Percentiles rank a stretch among this genome's conserved stretches.
phyloP scores from a whole-genome alignment of 1,284 basidiomycete species.

The Apiotrichum domesticum region DNA sequence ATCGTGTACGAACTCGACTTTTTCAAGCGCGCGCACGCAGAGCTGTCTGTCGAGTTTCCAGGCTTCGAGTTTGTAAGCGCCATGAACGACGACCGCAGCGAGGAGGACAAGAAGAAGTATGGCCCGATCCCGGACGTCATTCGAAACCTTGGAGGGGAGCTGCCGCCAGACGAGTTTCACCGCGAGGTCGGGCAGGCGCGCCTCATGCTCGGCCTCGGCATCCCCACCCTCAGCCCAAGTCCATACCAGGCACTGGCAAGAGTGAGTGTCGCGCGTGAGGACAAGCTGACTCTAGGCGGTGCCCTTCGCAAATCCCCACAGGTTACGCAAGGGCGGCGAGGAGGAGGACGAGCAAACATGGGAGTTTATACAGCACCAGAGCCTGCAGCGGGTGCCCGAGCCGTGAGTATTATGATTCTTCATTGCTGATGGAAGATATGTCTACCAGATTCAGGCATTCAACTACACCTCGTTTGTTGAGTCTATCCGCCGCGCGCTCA shows the following conservation, averaged over 20 bases:
- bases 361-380: slow-evolving; percentile 3
- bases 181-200: slow-evolving; percentile 8
- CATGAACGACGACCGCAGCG: slow-evolving; percentile 16
- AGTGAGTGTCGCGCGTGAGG: background rate
- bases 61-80: slow-evolving; percentile 26
- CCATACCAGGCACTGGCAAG: slow-evolving; percentile 12
- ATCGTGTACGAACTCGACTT: slow-evolving; percentile 9
- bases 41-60: slow-evolving; percentile 19
- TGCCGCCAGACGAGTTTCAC: slow-evolving; percentile 13
- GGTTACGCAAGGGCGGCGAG: background rate
- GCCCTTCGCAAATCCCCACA: slow-evolving; percentile 3
- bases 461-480: slow-evolving; percentile 21
- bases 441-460: slow-evolving; percentile 17
- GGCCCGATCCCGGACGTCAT: slow-evolving; percentile 13
- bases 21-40: slow-evolving; percentile 12
- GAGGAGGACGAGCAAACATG: background rate
- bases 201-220: slow-evolving; percentile 19
- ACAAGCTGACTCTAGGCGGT: background rate
- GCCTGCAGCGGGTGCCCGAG: slow-evolving; percentile 1
- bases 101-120: slow-evolving; percentile 4
- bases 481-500: slow-evolving; percentile 18
- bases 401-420: background rate
- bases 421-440: slow-evolving; percentile 2
- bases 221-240: slow-evolving; percentile 17
- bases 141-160: slow-evolving; percentile 8